These are phyloP conservation scores for Pythium aquatile DNA, from an alignment of 352 stramenopile genomes.

Conservation along the genomic window DNA sequence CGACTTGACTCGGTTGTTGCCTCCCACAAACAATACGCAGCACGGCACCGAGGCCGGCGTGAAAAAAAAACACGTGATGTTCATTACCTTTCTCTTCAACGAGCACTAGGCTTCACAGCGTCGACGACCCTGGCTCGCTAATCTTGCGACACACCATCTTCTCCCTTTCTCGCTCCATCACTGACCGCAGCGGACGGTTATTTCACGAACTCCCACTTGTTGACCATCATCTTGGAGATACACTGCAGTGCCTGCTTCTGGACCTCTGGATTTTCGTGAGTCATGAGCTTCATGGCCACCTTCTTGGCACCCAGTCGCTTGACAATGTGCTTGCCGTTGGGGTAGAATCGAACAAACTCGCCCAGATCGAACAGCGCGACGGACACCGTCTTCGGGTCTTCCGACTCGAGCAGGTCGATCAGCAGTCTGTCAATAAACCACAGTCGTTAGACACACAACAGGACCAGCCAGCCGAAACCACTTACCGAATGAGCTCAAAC, in stretches of 20 bases:
- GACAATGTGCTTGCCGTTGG: constrained; percentile 95
- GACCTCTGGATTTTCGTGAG: constrained; percentile 95
- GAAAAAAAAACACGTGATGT: background rate
- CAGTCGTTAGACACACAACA: background rate
- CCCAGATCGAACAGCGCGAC: constrained; percentile 97
- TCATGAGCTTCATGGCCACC: constrained; percentile 97
- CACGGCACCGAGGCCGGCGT: background rate
- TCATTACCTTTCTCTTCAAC: background rate
- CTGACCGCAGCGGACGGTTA: constrained; percentile 23
- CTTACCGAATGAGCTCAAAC: constrained; percentile 90
- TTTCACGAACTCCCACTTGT: constrained; percentile 97
- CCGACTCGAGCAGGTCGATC: constrained; percentile 91
- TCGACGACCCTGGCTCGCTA: background rate
- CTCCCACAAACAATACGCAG: background rate
- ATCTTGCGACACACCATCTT: background rate
- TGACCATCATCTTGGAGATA: constrained; percentile 99
- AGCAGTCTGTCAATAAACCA: constrained; percentile 69
- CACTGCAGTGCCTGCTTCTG: constrained; percentile 97
- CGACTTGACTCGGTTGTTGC: too few relatives aligned
- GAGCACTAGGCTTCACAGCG: background rate
- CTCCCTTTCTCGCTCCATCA: background rate
- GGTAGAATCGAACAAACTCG: constrained; percentile 98
- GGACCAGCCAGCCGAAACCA: background rate
- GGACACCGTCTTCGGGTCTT: constrained; percentile 92
- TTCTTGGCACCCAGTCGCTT: constrained; percentile 96